Conservation (phyloP, 257 asterid genomes). For the Ajuga chamaepitys region DNA sequence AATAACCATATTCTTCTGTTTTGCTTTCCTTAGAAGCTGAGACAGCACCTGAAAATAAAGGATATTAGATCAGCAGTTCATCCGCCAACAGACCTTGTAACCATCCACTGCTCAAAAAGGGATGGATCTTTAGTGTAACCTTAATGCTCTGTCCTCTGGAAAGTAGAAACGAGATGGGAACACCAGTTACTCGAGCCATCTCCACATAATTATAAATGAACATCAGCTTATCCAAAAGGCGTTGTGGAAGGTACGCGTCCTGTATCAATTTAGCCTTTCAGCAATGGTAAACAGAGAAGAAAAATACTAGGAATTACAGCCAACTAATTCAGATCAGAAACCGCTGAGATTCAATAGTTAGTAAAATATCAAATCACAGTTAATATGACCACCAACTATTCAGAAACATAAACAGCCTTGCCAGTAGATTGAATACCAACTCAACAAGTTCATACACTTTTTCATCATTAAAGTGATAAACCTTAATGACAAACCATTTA, state of each 20-base stretch:
- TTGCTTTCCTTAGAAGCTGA: constrained; percentile 94
- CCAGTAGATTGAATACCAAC: background rate
- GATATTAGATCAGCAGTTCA: constrained; percentile 19
- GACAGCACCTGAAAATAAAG: constrained; percentile 69
- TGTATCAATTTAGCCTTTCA: constrained; percentile 27
- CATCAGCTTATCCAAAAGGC: constrained; percentile 96
- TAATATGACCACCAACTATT: background rate
- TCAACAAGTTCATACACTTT: background rate
- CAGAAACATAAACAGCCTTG: background rate
- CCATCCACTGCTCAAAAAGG: background rate
- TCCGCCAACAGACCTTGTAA: background rate
- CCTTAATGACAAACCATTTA: background rate
- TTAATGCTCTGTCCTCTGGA: constrained; percentile 98
- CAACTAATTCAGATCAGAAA: background rate
- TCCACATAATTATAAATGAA: constrained; percentile 88
- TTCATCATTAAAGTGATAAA: background rate
- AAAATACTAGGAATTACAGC: background rate
- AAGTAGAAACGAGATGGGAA: constrained; percentile 90
- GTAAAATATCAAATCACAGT: background rate
- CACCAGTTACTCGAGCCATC: constrained; percentile 99
- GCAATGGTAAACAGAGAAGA: background rate
- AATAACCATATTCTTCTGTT: constrained; percentile 68
- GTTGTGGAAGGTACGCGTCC: constrained; percentile 99
- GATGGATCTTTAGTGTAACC: constrained; percentile 34
- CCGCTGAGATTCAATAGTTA: background rate